Evolutionary conservation across 2,329 filamentous ascomycete species (phyloP), one percentile per base, ranked within the genome.

Genomic region (Sclerotinia nivalis): DNA sequence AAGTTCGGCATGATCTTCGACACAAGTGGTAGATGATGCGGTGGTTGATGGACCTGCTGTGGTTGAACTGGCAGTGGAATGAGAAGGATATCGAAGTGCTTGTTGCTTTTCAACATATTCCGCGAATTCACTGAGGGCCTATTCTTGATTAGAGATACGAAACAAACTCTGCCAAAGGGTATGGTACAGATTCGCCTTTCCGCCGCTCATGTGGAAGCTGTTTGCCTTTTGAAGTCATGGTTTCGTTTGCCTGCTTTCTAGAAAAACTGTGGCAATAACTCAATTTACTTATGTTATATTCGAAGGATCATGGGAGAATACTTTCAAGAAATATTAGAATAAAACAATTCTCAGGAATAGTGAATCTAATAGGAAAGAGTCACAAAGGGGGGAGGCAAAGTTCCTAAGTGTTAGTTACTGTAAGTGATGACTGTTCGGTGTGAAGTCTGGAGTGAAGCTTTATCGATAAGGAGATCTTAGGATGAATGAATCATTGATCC

Each of bases 51-150:
- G 59, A 12, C 62, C 52, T 25, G 62, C 52, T 34, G 72, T 64
- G n/a, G 73, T 54, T 49, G 70, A 47, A 59, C 69, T 45, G 10
- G 73, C 71, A 45, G 72, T 65, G 20, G 66, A 62, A 50, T 60
- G 37, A 20, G 66, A 77, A 1, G 87, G 86, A 75, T 88, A 89
- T 69, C 91, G 89, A 64, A 90, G 81, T 20, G 89, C 89, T 80
- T 98, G 96, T 80, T 98, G 94, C 79, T 93, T 91, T 80, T 98
- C 93, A 74, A 97, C 96, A 77, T 97, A 98, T 77, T 99, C 96
- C 80, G 94, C 93, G 79, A 99, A 99, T 76, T 98, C 96, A 83
- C 92, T 96, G 69, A 99, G 86, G 18, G 95, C 94, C 86, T 87
- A 64, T 0, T 52, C 13, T 55, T 43, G 43, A 20, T 62, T 43